Base-by-base conservation (phyloP, 495 filamentous ascomycete genomes). In the Neurospora sp. region DNA sequence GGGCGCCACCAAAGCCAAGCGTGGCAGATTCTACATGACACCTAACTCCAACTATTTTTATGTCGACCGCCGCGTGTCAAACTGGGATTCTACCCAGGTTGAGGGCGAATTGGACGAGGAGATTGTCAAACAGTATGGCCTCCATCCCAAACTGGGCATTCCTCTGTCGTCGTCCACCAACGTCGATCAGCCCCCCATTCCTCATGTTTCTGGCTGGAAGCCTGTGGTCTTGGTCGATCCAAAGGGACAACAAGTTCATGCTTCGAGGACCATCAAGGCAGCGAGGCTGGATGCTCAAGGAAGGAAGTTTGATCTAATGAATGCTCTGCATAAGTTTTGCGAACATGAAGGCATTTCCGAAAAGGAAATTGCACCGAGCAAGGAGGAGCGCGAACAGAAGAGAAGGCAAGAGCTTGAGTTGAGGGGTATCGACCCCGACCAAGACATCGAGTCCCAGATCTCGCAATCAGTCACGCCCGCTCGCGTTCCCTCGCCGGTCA, bases 91-190 rank as follows among this genome's bases (percentile, higher is more conserved):
- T 36, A 84, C 83, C 54, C 76, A 81, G 28, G 81, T 79, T 40
- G 80, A 76, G 15, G 80, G 79, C 24, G 82, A 83, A 21, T 74
- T 86, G n/a, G 84, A 86, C 74, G 73, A 81, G 28, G 78, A 77
- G 1, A 71, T 84, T 21, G 74, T 86, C 11, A 81, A 79, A 71
- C 85, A 84, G 74, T 78, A 85, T 75, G 76, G 72, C 17, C 72
- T 86, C 11, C 85, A 86, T 59, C 84, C 84, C 0, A 79, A 76
- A 19, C 80, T 82, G 38, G 85, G 85, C 42, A 69, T 86, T 39
- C 77, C 81, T 69, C 66, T 86, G 38, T 79, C 81, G 4, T 75
- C 54, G 13, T 85, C 84, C 21, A 71, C 72, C 66, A 85, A 85
- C 71, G 75, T 81, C 42, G 73, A 74, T 40, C 82, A 84, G 76